Conservation (phyloP, 192 early-diverging fungal species). For the Linnemannia schmuckeri region DNA sequence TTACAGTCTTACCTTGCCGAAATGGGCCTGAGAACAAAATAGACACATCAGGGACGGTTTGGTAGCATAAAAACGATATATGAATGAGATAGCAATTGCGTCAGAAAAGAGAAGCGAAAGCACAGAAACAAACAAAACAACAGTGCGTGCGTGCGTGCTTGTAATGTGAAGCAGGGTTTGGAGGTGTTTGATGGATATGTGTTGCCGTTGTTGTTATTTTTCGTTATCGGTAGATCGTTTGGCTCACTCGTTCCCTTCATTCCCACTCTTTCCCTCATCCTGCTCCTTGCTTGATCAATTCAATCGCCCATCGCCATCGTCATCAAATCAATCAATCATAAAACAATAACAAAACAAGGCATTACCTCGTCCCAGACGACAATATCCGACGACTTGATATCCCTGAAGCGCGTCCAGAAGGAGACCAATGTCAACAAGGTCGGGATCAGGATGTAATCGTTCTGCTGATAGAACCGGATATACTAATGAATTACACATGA, state of each 20-base stretch:
- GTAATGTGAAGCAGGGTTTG: background rate
- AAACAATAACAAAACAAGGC: background rate
- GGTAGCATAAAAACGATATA: background rate
- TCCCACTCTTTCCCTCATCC: background rate
- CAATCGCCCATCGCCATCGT: background rate
- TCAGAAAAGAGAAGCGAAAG: background rate
- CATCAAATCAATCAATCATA: background rate
- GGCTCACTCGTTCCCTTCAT: background rate
- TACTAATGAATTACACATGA: constrained; percentile 17
- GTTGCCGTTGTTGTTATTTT: background rate
- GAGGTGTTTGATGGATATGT: background rate
- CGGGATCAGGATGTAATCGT: constrained; percentile 65
- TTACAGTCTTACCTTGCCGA: constrained; percentile 62
- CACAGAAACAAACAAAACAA: background rate
- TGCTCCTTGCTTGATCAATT: background rate
- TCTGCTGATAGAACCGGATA: constrained; percentile 59
- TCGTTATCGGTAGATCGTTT: background rate
- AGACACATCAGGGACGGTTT: background rate
- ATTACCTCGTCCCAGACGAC: constrained; percentile 85
- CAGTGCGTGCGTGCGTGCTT: background rate
- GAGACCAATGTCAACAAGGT: constrained; percentile 70
- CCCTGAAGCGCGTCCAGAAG: constrained; percentile 75
- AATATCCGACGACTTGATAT: constrained; percentile 69
- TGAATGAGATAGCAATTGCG: constrained; percentile 15
- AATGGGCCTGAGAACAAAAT: constrained; percentile 62